Evolutionary conservation across 805 yeast species (phyloP).

Genomic region (Teunomyces atbi): DNA sequence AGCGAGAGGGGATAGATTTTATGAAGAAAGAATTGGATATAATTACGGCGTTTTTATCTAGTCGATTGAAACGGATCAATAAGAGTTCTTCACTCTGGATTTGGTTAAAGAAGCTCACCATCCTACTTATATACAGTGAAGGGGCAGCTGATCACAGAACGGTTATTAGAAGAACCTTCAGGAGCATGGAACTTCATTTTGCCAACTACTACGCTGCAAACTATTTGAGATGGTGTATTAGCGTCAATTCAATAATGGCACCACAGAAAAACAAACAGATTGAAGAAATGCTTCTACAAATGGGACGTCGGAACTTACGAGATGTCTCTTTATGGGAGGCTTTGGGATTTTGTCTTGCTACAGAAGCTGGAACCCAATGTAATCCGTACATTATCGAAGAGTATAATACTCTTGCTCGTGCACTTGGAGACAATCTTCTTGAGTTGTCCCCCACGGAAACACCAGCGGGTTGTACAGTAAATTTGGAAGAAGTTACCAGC

Average conservation of each 20-base stretch:
- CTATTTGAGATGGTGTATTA: constrained; percentile 30
- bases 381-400: constrained; percentile 8
- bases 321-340: constrained; percentile 20
- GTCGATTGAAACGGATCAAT: constrained; percentile 33
- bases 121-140: constrained; percentile 7
- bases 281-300: neutral
- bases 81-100: constrained; percentile 41
- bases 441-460: neutral
- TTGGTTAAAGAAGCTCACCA: constrained; percentile 26
- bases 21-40: constrained; percentile 25
- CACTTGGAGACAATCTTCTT: neutral
- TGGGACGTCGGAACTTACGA: constrained; percentile 12
- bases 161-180: constrained; percentile 18
- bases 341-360: constrained; percentile 6
- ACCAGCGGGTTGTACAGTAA: too few relatives aligned
- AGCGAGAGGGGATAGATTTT: constrained; percentile 9
- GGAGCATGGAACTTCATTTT: constrained; percentile 33
- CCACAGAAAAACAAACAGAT: neutral
- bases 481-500: neutral
- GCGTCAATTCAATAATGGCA: constrained; percentile 7
- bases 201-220: constrained; percentile 40
- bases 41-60: constrained; percentile 28
- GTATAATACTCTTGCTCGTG: constrained; percentile 1
- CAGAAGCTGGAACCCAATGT: neutral
- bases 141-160: neutral